Base-by-base conservation (phyloP, 2,329 filamentous ascomycete genomes). In the Diaporthe vaccinii region DNA sequence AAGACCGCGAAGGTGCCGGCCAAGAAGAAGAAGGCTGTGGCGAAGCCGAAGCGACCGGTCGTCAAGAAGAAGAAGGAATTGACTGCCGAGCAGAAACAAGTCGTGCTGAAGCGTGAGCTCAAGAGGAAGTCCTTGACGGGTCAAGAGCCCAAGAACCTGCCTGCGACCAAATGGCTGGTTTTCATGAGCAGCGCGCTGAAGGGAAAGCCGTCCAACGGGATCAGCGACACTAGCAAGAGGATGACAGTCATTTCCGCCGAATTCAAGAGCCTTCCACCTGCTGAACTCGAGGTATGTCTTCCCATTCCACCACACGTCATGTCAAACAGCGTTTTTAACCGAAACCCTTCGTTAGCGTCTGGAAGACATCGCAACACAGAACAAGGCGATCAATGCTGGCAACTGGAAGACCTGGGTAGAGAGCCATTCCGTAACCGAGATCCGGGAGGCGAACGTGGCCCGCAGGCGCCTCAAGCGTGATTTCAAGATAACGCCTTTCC, bases 381-480 rank as follows among this genome's bases (percentile, higher is more conserved):
- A 90, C 83, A 82, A 81, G 65, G 77, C 79, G 28, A 76, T 78
- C 78, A 89, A 89, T 79, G 78, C 81, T 12, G 83, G 80, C 12
- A 78, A 80, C 25, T 83, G 84, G 79, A 84, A 86, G 81, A 81
- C 83, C 22, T 91, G 89, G 89, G 80, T 91, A n/a, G 82, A 86
- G 75, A 82, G 80, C 39, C 80, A 86, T 78, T 80, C 85, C 4
- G 81, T 83, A 4, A 79, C 81, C 69, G 81, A 84, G 41, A 87
- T 90, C 72, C 76, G 79, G 65, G 76, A 81, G 3, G 89, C 89
- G 76, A 91, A 89, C 83, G 77, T 76, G 3, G 87, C 88, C 31
- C 90, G 90, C 74, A 77, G 61, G 10, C 76, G 76, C 36, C 84
- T 91, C 62, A 82, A 81, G 74, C 83, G 80, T 72, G 83, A 85